Evolutionary conservation across 2,329 filamentous ascomycete species (phyloP).

Genomic region (Pyrenophora tritici-repentis): DNA sequence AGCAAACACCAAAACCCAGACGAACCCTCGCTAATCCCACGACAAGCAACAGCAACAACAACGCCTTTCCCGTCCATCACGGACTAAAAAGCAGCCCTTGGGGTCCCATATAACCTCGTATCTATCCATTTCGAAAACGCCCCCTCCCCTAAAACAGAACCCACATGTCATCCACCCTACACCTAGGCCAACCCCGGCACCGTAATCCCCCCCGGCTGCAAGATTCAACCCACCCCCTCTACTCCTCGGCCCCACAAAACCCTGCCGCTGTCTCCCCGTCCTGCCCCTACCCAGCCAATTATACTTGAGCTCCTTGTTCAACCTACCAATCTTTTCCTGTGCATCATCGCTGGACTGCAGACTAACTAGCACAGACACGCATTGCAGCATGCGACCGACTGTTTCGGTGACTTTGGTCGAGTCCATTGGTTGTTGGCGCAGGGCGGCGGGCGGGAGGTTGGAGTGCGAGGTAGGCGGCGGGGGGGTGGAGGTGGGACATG

Average conservation of each 20-base stretch:
- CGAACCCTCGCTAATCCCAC: too few species aligned
- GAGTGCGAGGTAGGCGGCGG: slow-evolving; percentile 21
- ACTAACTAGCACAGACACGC: slow-evolving; percentile 84
- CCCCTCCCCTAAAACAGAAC: too few species aligned
- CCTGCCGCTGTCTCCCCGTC: slow-evolving; percentile 85
- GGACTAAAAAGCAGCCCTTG: too few species aligned
- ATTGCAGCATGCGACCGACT: slow-evolving; percentile 94
- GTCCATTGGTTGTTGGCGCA: slow-evolving; percentile 46
- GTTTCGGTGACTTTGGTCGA: slow-evolving; percentile 87
- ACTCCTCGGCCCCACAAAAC: slow-evolving; percentile 71
- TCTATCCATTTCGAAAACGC: too few species aligned
- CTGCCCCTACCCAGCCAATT: slow-evolving; percentile 94
- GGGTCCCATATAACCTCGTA: too few species aligned
- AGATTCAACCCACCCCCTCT: slow-evolving; percentile 12
- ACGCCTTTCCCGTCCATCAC: too few species aligned
- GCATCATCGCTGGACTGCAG: slow-evolving; percentile 73
- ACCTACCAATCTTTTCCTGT: slow-evolving; percentile 78
- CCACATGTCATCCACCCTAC: too few species aligned
- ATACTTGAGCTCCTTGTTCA: slow-evolving; percentile 87
- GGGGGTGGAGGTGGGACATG: slow-evolving; percentile 10
- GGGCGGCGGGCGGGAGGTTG: slow-evolving; percentile 22
- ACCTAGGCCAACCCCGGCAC: slow-evolving; percentile 1
- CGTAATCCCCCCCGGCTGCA: not conserved
- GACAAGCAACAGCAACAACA: too few species aligned
- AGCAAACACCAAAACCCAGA: too few species aligned